phyloP scores from a whole-genome alignment of 1,284 basidiomycete genomes.

The Malassezia yamatoensis region DNA sequence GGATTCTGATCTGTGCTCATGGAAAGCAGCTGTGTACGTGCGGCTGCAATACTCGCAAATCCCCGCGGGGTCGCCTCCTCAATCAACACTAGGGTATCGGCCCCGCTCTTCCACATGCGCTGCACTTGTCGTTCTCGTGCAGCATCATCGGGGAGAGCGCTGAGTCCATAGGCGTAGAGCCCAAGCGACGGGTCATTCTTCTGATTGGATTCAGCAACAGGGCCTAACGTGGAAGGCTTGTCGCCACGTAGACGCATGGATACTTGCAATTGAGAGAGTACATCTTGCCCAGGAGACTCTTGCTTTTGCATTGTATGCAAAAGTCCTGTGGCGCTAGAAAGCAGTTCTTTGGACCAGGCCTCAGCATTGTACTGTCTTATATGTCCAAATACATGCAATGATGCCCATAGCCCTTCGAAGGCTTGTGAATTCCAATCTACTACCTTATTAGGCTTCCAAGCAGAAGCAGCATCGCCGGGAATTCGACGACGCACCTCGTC shows the following conservation, averaged over 20 bases:
- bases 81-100: slow-evolving; percentile 59
- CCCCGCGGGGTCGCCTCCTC: slow-evolving; percentile 70
- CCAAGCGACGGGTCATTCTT: slow-evolving; percentile 54
- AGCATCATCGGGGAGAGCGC: slow-evolving; percentile 58
- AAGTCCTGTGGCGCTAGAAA: background rate
- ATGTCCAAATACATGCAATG: slow-evolving; percentile 25
- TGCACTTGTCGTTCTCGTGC: slow-evolving; percentile 62
- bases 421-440: slow-evolving; percentile 31
- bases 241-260: slow-evolving; percentile 13
- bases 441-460: slow-evolving; percentile 28
- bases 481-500: slow-evolving; percentile 15
- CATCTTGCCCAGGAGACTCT: background rate
- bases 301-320: background rate
- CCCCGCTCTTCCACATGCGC: slow-evolving; percentile 81
- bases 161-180: slow-evolving; percentile 74
- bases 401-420: slow-evolving; percentile 40
- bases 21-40: slow-evolving; percentile 65
- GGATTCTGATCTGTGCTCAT: slow-evolving; percentile 50
- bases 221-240: background rate
- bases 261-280: background rate
- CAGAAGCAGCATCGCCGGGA: background rate
- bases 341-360: background rate
- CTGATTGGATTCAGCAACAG: background rate
- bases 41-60: slow-evolving; percentile 71
- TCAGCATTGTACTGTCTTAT: slow-evolving; percentile 7